These are phyloP conservation scores for Areca catechu DNA, from an alignment of 176 grass and related monocot species.

Conservation along the genomic window DNA sequence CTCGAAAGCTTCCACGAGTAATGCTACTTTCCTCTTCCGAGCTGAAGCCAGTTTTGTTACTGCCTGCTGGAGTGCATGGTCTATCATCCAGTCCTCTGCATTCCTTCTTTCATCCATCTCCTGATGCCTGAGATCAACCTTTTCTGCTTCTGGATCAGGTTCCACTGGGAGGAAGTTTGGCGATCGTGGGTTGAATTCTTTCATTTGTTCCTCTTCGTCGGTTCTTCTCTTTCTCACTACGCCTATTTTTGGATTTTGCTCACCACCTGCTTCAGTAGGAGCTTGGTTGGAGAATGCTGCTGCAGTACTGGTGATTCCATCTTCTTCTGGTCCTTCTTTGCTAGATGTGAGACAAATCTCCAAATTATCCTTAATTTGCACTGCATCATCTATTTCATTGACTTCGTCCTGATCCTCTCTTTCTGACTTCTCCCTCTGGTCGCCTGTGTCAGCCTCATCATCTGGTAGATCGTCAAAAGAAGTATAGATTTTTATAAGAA, in stretches of 20 bases:
- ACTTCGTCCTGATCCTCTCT: not conserved
- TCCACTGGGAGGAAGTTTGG: conserved; percentile 47
- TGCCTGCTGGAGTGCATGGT: conserved; percentile 61
- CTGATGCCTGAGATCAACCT: conserved; percentile 74
- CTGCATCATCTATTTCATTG: not conserved
- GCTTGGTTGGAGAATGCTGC: not conserved
- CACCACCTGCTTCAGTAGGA: conserved; percentile 11
- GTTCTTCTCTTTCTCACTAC: conserved; percentile 25
- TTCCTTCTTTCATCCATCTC: conserved; percentile 48
- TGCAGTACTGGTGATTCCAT: conserved; percentile 15
- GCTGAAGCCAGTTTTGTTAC: conserved; percentile 50
- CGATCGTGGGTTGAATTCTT: conserved; percentile 45
- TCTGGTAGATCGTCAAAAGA: not conserved
- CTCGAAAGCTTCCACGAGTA: conserved; percentile 87
- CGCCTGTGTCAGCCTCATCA: not conserved
- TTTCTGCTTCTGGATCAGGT: conserved; percentile 52
- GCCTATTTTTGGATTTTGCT: conserved; percentile 25
- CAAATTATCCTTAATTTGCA: conserved; percentile 12
- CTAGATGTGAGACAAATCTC: conserved; percentile 32
- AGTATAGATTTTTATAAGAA: not conserved
- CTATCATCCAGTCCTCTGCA: conserved; percentile 83
- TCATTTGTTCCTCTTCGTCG: conserved; percentile 25
- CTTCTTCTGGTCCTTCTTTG: conserved; percentile 33
- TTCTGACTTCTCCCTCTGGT: not conserved
- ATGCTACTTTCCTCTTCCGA: conserved; percentile 59